A percentile compares a stretch with the other conserved stretches of the same genome.
Conservation (phyloP, 805 yeast genomes). For the Wickerhamomyces strasburgensis region DNA sequence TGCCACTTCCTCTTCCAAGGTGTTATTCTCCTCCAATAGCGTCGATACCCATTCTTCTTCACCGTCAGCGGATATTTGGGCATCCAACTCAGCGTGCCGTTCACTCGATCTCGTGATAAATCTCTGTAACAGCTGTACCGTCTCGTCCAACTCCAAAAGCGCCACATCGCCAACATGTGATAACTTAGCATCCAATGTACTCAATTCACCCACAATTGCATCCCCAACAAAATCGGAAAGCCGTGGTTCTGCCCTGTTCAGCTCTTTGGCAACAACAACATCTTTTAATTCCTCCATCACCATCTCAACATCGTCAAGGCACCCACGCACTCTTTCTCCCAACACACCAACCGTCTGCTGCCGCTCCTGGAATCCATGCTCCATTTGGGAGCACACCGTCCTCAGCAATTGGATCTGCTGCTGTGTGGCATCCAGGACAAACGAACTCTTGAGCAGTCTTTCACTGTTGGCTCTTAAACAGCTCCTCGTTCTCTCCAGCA, state of each 20-base stretch:
- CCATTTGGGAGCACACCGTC: constrained; percentile 28
- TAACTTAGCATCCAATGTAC: constrained; percentile 21
- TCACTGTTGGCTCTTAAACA: constrained; percentile 37
- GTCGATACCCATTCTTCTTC: constrained; percentile 8
- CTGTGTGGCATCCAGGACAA: constrained; percentile 38
- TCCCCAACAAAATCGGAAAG: constrained; percentile 46
- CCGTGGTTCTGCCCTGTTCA: constrained; percentile 21
- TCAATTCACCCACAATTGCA: constrained; percentile 27
- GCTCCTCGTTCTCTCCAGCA: constrained; percentile 32
- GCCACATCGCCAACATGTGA: constrained; percentile 3
- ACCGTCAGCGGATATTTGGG: constrained; percentile 27
- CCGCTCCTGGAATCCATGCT: constrained; percentile 23
- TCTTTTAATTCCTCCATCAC: constrained; percentile 31
- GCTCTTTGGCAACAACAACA: constrained; percentile 32
- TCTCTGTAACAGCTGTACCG: not conserved
- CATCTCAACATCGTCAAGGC: constrained; percentile 30
- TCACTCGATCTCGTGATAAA: constrained; percentile 15
- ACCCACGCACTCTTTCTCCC: constrained; percentile 21
- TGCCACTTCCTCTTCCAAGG: constrained; percentile 66
- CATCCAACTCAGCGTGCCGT: too few species aligned
- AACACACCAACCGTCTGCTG: constrained; percentile 22
- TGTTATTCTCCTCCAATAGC: constrained; percentile 36
- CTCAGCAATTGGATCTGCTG: constrained; percentile 43
- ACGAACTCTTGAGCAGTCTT: constrained; percentile 38
- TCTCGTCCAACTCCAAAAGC: not conserved